Percentiles rank a stretch among this genome's conserved stretches.
Conservation (phyloP, 2,329 filamentous ascomycete species). For the Clonostachys byssicola region DNA sequence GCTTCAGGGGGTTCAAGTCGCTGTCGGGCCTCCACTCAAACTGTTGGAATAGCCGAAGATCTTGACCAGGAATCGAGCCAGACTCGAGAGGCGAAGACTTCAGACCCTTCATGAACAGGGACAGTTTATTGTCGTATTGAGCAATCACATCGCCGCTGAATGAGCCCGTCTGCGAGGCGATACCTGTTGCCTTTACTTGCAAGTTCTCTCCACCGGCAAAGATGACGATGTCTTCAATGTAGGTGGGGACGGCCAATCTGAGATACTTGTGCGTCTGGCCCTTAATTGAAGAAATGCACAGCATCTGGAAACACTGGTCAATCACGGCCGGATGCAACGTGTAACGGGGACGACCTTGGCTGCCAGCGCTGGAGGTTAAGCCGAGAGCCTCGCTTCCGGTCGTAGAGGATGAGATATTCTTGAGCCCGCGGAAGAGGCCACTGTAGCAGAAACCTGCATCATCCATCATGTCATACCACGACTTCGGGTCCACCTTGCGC, state of each 20-base stretch:
- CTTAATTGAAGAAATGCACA: background rate
- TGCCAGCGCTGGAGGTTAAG: too few relatives aligned
- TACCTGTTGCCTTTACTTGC: too few relatives aligned
- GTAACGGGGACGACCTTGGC: background rate
- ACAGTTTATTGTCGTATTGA: too few relatives aligned
- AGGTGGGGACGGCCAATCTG: background rate
- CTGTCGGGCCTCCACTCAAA: too few relatives aligned
- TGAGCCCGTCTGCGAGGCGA: too few relatives aligned
- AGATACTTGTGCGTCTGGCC: background rate
- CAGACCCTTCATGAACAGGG: too few relatives aligned
- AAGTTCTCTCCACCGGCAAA: too few relatives aligned
- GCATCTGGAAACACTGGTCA: background rate
- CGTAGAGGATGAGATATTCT: conserved; percentile 1
- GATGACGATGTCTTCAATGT: background rate
- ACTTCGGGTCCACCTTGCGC: background rate
- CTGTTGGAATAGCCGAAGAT: too few relatives aligned
- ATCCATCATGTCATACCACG: background rate
- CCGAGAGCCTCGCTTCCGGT: background rate
- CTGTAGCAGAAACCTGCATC: background rate
- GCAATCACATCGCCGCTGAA: too few relatives aligned
- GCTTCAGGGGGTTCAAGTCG: too few relatives aligned
- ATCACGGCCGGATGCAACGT: conserved; percentile 6
- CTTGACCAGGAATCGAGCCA: too few relatives aligned
- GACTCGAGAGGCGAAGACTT: too few relatives aligned
- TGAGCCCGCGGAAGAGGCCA: background rate